Evolutionary conservation across 495 filamentous ascomycete species (phyloP).

Genomic region (Cercophora scortea): DNA sequence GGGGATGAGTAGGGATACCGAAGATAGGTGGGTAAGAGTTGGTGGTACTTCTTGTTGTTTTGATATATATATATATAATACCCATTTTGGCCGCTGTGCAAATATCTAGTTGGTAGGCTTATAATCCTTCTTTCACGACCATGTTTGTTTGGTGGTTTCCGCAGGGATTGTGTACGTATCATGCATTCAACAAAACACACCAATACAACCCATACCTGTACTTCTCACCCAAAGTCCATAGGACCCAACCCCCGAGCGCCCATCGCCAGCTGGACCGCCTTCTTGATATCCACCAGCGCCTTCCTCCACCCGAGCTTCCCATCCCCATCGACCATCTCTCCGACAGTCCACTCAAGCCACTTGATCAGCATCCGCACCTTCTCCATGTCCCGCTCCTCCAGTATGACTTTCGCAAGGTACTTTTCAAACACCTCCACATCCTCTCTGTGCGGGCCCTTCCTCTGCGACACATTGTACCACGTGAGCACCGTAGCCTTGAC

Average conservation of each 20-base stretch:
- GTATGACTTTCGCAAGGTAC: constrained; percentile 62
- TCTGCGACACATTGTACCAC: constrained; percentile 60
- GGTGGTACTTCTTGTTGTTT: too few species aligned
- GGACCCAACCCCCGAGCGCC: constrained; percentile 54
- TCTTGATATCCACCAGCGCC: constrained; percentile 48
- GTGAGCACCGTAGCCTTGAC: constrained; percentile 41
- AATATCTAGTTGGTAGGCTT: too few species aligned
- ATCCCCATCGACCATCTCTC: constrained; percentile 23
- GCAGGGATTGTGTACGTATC: too few species aligned
- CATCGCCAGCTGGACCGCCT: constrained; percentile 53
- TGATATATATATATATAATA: too few species aligned
- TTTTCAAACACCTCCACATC: constrained; percentile 64
- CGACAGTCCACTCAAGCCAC: constrained; percentile 69
- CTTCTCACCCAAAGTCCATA: constrained; percentile 42
- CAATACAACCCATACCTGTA: too few species aligned
- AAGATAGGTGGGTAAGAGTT: too few species aligned
- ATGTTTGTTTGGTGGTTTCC: too few species aligned
- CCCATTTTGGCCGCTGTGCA: too few species aligned
- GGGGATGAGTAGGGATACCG: too few species aligned
- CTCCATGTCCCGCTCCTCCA: constrained; percentile 65
- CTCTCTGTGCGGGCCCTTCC: constrained; percentile 63
- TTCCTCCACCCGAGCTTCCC: constrained; percentile 24
- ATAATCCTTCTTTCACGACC: too few species aligned
- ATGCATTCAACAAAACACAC: too few species aligned
- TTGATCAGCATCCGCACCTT: constrained; percentile 33